phyloP scores from a whole-genome alignment of 176 grass and related monocot genomes.

The Aegilops sharonensis region DNA sequence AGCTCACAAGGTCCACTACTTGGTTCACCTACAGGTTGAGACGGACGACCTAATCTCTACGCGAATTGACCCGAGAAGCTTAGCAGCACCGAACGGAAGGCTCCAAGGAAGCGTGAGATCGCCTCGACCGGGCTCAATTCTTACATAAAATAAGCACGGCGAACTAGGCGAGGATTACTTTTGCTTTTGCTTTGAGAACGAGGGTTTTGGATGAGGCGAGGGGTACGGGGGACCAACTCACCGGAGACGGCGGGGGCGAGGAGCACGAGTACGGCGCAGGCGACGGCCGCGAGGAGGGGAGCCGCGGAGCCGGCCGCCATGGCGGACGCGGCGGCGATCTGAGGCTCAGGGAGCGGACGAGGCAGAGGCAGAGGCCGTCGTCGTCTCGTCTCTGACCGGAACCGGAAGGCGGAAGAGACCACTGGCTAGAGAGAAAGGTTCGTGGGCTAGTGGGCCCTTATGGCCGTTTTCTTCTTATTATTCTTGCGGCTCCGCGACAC shows the following conservation, averaged over 20 bases:
- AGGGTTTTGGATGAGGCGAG: conserved; percentile 7
- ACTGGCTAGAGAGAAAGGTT: neutral
- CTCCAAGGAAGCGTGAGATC: conserved; percentile 1
- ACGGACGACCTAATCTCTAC: neutral
- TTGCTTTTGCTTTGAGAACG: neutral
- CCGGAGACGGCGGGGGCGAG: conserved; percentile 20
- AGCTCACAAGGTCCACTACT: conserved; percentile 2
- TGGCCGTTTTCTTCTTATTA: neutral
- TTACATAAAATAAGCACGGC: neutral
- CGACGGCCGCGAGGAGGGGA: conserved; percentile 2
- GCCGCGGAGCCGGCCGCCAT: conserved; percentile 27
- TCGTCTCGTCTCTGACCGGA: conserved; percentile 21
- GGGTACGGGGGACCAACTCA: conserved; percentile 15
- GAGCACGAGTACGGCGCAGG: neutral
- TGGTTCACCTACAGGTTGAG: conserved; percentile 9
- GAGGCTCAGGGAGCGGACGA: neutral
- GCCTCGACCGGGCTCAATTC: neutral
- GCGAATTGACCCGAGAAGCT: neutral
- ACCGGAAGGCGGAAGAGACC: neutral
- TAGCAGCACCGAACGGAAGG: neutral
- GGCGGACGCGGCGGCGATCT: conserved; percentile 41
- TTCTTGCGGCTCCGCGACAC: neutral
- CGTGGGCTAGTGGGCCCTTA: neutral
- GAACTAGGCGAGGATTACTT: neutral
- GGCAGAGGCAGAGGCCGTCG: neutral